phyloP scores from a whole-genome alignment of 2,329 filamentous ascomycete genomes.

The Fusarium sp. region DNA sequence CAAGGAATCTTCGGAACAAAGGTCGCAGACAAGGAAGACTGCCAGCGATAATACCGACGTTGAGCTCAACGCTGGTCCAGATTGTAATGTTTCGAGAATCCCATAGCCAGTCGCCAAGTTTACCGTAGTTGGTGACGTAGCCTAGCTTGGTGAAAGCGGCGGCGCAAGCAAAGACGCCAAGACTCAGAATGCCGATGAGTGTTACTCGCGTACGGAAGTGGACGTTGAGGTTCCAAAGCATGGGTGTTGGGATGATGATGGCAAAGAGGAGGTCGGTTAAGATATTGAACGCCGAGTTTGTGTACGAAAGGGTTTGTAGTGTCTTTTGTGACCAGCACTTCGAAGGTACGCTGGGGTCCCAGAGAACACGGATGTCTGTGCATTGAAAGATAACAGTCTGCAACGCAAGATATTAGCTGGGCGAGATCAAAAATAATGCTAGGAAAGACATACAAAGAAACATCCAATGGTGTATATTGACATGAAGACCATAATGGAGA shows the following conservation, averaged over 20 bases:
- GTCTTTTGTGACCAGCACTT: slow-evolving; percentile 58
- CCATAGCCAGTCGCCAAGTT: slow-evolving; percentile 58
- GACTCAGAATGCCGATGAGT: slow-evolving; percentile 56
- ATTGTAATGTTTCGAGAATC: slow-evolving; percentile 61
- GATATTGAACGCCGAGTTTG: slow-evolving; percentile 55
- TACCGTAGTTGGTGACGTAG: slow-evolving; percentile 55
- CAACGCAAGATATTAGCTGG: background rate
- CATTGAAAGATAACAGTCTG: slow-evolving; percentile 63
- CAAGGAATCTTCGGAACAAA: slow-evolving; percentile 50
- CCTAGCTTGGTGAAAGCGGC: slow-evolving; percentile 58
- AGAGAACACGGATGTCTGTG: slow-evolving; percentile 58
- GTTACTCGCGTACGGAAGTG: slow-evolving; percentile 56
- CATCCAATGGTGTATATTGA: slow-evolving; percentile 49
- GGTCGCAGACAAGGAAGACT: slow-evolving; percentile 53
- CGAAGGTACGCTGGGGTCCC: slow-evolving; percentile 56
- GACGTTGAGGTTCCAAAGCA: slow-evolving; percentile 57
- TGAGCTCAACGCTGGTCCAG: slow-evolving; percentile 57
- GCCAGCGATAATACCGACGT: slow-evolving; percentile 54
- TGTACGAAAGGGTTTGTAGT: slow-evolving; percentile 58
- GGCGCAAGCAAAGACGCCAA: slow-evolving; percentile 60
- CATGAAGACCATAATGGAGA: slow-evolving; percentile 55
- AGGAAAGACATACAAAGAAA: slow-evolving; percentile 51
- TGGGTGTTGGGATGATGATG: slow-evolving; percentile 53
- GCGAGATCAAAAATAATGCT: fast-evolving
- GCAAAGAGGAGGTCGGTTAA: slow-evolving; percentile 56